Evolutionary conservation across 306 rosid genomes (phyloP).

Genomic region (Biancaea sappan): DNA sequence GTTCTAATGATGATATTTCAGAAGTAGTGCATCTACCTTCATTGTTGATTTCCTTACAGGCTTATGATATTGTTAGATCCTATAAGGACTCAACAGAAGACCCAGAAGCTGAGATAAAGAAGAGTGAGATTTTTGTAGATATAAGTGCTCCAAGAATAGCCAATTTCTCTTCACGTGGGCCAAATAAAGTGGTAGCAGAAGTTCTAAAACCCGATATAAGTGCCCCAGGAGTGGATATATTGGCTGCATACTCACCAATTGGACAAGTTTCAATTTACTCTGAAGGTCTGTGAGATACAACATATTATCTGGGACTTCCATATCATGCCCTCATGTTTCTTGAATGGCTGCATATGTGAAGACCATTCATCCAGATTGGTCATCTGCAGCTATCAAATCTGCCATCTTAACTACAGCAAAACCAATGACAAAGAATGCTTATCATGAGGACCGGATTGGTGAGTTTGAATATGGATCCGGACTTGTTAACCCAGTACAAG

Average conservation of each 20-base stretch:
- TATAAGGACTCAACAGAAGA: background rate
- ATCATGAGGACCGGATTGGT: background rate
- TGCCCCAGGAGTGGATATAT: constrained; percentile 38
- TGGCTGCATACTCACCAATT: constrained; percentile 42
- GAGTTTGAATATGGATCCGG: constrained; percentile 51
- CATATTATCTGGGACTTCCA: constrained; percentile 33
- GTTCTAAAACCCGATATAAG: constrained; percentile 44
- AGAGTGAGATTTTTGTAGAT: background rate
- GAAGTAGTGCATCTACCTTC: constrained; percentile 15
- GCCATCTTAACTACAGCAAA: constrained; percentile 33
- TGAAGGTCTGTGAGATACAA: constrained; percentile 15
- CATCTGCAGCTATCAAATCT: constrained; percentile 26
- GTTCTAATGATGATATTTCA: background rate
- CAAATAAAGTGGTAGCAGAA: constrained; percentile 19
- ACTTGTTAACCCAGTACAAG: constrained; percentile 32
- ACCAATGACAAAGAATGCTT: background rate
- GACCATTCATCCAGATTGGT: constrained; percentile 31
- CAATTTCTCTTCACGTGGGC: constrained; percentile 45
- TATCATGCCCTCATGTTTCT: constrained; percentile 49
- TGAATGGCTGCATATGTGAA: constrained; percentile 40
- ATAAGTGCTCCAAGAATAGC: constrained; percentile 27
- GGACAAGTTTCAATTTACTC: background rate
- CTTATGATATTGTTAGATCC: background rate
- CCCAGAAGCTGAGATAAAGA: constrained; percentile 3
- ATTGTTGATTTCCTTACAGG: background rate